Evolutionary conservation across 768 basidiomycete genomes (phyloP), one percentile per base, ranked within the genome.

Genomic region (Mrakia hoshinonis): DNA sequence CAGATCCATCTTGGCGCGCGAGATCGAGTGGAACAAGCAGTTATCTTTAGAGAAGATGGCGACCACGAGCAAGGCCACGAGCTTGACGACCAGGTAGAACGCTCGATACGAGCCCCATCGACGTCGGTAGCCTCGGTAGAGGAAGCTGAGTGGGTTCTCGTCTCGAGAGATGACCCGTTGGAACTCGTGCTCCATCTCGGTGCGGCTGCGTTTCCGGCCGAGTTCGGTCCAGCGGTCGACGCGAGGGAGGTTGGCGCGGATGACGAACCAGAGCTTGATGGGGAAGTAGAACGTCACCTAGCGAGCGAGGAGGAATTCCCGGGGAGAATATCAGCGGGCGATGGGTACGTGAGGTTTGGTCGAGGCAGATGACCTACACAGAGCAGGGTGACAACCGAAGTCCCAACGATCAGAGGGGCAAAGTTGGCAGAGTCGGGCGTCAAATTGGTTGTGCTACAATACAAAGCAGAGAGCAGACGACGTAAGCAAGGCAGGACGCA

Each of bases 361-460:
- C n/a, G 29, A 15, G 24, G 29, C 13, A 18, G 24, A 47, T 51
- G 31, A 79, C 87, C 77, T 73, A 89, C 87, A 71, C 82, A 77
- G 15, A 78, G 69, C 47, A 89, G 80, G 3, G 84, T 84, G 13
- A 86, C 55, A 0, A 82, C 74, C 0, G 88, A 84, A 31, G 88
- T 75, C n/a, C 86, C 82, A 5, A 91, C 79, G 24, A 89, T 77
- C 4, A 85, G 75, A 31, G 86, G 87, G 0, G 89, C 88, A 74
- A 83, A 87, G 76, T 90, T 91, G 72, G 89, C 79, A 76, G 87
- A 82, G 72, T 87, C 85, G 48, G 82, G 81, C 68, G 84, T 83
- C 87, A 90, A 88, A 0, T 88, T 90, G 0, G 89, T 90, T 4
- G 87, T 89, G 81, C 85, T 91, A 78, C 88, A 90, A 4, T n/a